Conservation (phyloP, 2,329 filamentous ascomycete genomes). For the Emericellopsis cladophorae region DNA sequence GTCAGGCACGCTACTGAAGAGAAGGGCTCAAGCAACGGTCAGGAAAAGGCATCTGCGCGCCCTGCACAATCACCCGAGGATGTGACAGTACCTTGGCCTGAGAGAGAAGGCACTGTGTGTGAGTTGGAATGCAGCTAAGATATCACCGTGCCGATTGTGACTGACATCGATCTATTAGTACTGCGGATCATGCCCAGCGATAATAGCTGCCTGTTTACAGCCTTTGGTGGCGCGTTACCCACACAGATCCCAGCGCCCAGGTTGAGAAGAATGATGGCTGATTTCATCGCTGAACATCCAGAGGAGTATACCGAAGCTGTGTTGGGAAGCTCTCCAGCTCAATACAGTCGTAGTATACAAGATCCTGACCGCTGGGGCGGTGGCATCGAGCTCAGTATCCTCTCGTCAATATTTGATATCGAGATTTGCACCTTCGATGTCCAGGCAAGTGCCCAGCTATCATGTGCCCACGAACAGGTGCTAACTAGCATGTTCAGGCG, state of each 20-base stretch:
- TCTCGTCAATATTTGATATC: constrained; percentile 73
- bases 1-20: constrained; percentile 1
- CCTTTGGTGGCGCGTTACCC: constrained; percentile 70
- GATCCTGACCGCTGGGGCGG: constrained; percentile 79
- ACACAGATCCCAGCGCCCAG: constrained; percentile 33
- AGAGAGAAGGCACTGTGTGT: constrained; percentile 38
- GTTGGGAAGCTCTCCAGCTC: constrained; percentile 56
- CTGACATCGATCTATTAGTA: constrained; percentile 29
- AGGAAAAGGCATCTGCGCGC: not conserved
- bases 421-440: constrained; percentile 83
- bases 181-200: constrained; percentile 94
- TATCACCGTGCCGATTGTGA: not conserved
- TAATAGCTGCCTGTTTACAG: constrained; percentile 88
- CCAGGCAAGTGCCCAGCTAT: constrained; percentile 23
- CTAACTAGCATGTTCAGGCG: constrained; percentile 9
- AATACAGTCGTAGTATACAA: constrained; percentile 75
- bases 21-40: not conserved
- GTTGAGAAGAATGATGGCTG: constrained; percentile 65
- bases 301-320: constrained; percentile 65
- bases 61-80: constrained; percentile 12
- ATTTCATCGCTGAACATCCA: constrained; percentile 62
- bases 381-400: constrained; percentile 75
- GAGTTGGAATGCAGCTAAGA: constrained; percentile 6
- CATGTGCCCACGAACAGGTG: not conserved
- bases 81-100: constrained; percentile 32